Percentiles rank a stretch among this genome's conserved stretches.
phyloP scores from a whole-genome alignment of 768 basidiomycete genomes.

The Pleurotus eryngii region DNA sequence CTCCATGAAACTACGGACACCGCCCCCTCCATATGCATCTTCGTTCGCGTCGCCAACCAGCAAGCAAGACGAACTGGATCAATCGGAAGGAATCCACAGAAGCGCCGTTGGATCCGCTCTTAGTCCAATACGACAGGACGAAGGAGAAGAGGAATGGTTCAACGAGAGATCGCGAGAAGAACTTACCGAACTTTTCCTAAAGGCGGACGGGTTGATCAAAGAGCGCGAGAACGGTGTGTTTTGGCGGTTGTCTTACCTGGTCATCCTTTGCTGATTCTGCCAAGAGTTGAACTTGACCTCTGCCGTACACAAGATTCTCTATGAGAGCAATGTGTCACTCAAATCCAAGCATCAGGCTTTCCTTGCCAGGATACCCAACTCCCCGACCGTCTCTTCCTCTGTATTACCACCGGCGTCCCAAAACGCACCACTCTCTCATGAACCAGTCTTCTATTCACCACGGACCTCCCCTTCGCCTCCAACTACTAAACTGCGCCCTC shows the following conservation, averaged over 20 bases:
- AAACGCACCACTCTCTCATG: constrained; percentile 29
- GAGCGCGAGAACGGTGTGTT: constrained; percentile 70
- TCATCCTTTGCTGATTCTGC: neutral
- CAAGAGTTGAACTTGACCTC: constrained; percentile 68
- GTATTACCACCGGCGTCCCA: constrained; percentile 25
- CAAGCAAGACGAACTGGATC: neutral
- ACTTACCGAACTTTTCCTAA: constrained; percentile 62
- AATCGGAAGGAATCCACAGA: constrained; percentile 16
- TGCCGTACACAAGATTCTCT: constrained; percentile 63
- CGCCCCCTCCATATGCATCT: constrained; percentile 56
- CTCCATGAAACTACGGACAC: constrained; percentile 34
- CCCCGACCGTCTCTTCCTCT: constrained; percentile 23
- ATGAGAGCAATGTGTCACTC: constrained; percentile 64
- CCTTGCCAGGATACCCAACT: constrained; percentile 56
- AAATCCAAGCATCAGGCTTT: constrained; percentile 72
- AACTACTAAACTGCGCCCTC: constrained; percentile 17
- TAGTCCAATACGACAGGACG: constrained; percentile 9
- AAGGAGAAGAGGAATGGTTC: constrained; percentile 38
- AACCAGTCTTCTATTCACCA: constrained; percentile 12
- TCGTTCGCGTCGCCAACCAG: constrained; percentile 31
- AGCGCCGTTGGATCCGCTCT: constrained; percentile 13
- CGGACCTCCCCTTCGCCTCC: constrained; percentile 22
- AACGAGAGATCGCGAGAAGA: constrained; percentile 71
- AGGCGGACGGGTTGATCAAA: constrained; percentile 74
- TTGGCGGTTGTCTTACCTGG: neutral